Base-by-base conservation (phyloP, 192 early-diverging fungal species). In the Funneliformis mosseae region DNA sequence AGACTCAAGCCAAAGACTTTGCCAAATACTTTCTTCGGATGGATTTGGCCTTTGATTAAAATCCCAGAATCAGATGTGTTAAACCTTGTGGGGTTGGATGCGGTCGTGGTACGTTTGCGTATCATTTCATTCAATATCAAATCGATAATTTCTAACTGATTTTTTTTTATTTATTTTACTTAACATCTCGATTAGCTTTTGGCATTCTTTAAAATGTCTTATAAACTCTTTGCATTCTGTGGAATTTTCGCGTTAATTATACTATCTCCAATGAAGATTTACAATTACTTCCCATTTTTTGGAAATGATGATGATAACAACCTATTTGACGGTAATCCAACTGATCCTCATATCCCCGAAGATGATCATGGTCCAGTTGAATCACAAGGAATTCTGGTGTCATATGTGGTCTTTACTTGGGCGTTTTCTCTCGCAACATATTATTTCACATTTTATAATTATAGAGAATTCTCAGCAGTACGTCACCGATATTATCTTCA, bases 11-110 rank as follows among this genome's bases (percentile, higher is more conserved):
- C 89, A 8, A 77, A 83, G 0, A 41, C 59, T 38, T 76, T 90
- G 3, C 84, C 86, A 1, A 23, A 76, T 45, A 77, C 80, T 25
- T 87, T 88, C 63, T 87, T 90, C 78, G 88, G 86, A 33, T 90
- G 89, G 89, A 85, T 90, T 69, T 59, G 81, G 5, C 85, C 87
- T 38, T 75, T 90, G 66, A n/a, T 88, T 1, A 67, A 77, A 27
- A 87, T 88, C 10, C 72, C 83, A 18, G 83, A 90, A 74, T 60
- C 81, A 0, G 87, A 83, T 28, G 55, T 90, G 9, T 63, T 90
- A 10, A 85, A 90, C 16, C 83, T 84, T 75, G 88, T 89, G 8
- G 89, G 89, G 38, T 82, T 90, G 28, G 89, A 90, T 83, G 89
- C 89, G 62, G 88, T 84, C 12, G 87, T 90, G 84, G 88, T 88